Evolutionary conservation across 768 basidiomycete genomes (phyloP).

Genomic region (Suillus sp.): DNA sequence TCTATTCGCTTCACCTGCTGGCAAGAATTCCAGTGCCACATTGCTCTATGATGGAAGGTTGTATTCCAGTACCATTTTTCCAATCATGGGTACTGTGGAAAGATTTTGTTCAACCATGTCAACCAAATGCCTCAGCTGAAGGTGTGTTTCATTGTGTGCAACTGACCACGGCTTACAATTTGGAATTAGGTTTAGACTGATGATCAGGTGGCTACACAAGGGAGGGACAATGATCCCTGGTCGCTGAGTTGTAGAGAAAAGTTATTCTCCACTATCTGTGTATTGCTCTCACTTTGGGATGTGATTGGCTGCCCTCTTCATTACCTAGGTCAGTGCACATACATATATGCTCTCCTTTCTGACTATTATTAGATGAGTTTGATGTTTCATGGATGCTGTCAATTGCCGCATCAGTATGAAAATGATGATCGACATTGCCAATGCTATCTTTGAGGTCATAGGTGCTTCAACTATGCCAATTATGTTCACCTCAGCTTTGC

Average conservation of each 20-base stretch:
- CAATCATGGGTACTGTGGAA: slow-evolving; percentile 87
- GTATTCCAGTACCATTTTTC: slow-evolving; percentile 83
- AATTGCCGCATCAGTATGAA: slow-evolving; percentile 94
- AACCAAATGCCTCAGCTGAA: slow-evolving; percentile 64
- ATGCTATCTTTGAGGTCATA: slow-evolving; percentile 35
- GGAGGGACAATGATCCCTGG: slow-evolving; percentile 79
- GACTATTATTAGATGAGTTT: slow-evolving; percentile 73
- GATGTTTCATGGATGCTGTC: slow-evolving; percentile 96
- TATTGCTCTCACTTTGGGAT: slow-evolving; percentile 95
- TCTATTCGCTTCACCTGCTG: slow-evolving; percentile 68
- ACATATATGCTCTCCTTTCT: slow-evolving; percentile 11
- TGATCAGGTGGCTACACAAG: slow-evolving; percentile 67
- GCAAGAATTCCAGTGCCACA: slow-evolving; percentile 86
- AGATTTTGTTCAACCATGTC: slow-evolving; percentile 83
- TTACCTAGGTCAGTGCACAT: slow-evolving; percentile 67
- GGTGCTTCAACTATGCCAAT: too few species aligned
- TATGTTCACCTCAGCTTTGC: too few species aligned
- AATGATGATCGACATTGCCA: slow-evolving; percentile 95
- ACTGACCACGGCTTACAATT: slow-evolving; percentile 5
- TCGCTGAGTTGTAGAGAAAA: slow-evolving; percentile 94
- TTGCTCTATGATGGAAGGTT: slow-evolving; percentile 83
- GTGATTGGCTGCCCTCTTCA: slow-evolving; percentile 91
- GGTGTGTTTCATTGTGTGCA: slow-evolving; percentile 35
- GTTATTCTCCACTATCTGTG: slow-evolving; percentile 93
- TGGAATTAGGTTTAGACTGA: slow-evolving; percentile 73